phyloP scores from a whole-genome alignment of 2,329 filamentous ascomycete genomes.

The Ophiosphaerella narmari region DNA sequence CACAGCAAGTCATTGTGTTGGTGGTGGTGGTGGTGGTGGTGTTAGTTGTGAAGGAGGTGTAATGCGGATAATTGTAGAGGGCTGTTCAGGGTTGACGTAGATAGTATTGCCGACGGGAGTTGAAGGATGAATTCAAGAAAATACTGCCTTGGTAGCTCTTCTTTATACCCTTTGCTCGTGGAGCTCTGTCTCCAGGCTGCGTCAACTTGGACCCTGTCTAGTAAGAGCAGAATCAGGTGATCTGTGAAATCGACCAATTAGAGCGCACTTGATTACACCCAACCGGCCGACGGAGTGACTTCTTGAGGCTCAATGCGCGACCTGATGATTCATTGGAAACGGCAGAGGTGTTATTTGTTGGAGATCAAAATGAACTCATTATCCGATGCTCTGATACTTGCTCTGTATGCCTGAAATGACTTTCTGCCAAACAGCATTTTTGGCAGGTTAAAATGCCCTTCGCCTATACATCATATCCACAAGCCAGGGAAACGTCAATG shows the following conservation, averaged over 20 bases:
- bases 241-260: conserved; percentile 30
- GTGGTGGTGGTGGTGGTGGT: conserved; percentile 16
- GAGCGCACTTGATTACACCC: conserved; percentile 34
- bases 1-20: conserved; percentile 60
- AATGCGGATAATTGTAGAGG: conserved; percentile 6
- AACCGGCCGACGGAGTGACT: conserved; percentile 5
- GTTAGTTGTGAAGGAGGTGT: conserved; percentile 5
- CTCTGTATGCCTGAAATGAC: too few species aligned
- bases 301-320: conserved; percentile 24
- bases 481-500: too few species aligned
- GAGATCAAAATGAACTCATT: conserved; percentile 5
- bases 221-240: conserved; percentile 25
- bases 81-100: neutral
- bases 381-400: conserved; percentile 8
- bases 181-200: conserved; percentile 10
- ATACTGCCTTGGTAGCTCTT: neutral
- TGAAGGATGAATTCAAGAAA: conserved; percentile 8
- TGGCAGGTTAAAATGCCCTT: too few species aligned
- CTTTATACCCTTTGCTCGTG: conserved; percentile 25
- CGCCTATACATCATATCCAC: too few species aligned
- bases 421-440: too few species aligned
- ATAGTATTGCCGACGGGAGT: conserved; percentile 1
- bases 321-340: conserved; percentile 29
- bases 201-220: conserved; percentile 24
- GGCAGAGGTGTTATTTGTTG: conserved; percentile 24